A percentile compares a stretch with the other conserved stretches of the same genome.
Conservation (phyloP, 2,329 filamentous ascomycete species). For the Magnaporthiopsis rhizophila region DNA sequence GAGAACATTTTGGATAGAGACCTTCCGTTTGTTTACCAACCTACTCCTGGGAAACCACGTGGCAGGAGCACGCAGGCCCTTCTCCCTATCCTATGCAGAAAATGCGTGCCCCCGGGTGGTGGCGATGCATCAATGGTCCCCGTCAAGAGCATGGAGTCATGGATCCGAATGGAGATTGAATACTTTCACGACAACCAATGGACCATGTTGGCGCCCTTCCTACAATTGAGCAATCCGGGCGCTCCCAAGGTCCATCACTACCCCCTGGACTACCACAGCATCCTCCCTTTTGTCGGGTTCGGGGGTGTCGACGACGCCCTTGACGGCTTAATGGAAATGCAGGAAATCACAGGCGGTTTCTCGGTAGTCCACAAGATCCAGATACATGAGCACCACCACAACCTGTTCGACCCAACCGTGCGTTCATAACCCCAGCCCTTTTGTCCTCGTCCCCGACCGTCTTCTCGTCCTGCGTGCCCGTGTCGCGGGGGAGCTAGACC, state of each 20-base stretch:
- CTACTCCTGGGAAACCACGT: neutral
- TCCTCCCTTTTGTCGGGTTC: conserved; percentile 1
- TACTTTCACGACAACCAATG: neutral
- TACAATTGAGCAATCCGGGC: neutral
- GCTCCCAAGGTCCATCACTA: neutral
- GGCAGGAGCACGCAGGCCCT: neutral
- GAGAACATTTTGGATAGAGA: neutral
- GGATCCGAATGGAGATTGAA: neutral
- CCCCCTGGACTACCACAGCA: neutral
- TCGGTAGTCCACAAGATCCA: conserved; percentile 5
- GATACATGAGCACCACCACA: conserved; percentile 15
- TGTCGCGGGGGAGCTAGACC: neutral
- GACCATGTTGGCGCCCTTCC: neutral
- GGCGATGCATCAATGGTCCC: neutral
- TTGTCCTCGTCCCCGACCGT: neutral
- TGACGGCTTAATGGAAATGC: neutral
- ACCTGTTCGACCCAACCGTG: conserved; percentile 7
- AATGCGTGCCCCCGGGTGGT: neutral
- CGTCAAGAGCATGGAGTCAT: neutral
- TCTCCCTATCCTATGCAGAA: neutral
- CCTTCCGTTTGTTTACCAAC: neutral
- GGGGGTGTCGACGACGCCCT: neutral
- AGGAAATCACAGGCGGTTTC: neutral
- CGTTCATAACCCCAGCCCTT: neutral
- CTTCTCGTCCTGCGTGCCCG: neutral